These are phyloP conservation scores for Podospora sp. DNA, from an alignment of 495 filamentous ascomycete genomes.

Conservation along the genomic window DNA sequence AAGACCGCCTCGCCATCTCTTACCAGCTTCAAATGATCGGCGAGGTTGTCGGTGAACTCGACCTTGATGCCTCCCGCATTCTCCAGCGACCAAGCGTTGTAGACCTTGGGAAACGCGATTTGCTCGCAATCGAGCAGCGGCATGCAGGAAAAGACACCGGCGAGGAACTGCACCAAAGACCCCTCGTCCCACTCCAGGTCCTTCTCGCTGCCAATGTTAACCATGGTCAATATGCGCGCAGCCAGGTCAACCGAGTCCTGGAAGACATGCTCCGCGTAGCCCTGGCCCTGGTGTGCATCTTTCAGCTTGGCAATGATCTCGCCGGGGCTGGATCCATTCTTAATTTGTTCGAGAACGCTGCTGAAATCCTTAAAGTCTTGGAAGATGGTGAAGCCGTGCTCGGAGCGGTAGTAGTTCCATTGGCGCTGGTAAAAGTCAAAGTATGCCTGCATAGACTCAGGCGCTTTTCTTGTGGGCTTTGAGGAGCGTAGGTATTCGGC, in stretches of 20 bases:
- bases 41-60: slow-evolving; percentile 2
- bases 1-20: not conserved
- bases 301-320: not conserved
- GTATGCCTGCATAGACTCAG: not conserved
- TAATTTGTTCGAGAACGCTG: not conserved
- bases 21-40: not conserved
- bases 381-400: not conserved
- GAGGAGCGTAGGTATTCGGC: not conserved
- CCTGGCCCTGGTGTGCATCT: not conserved
- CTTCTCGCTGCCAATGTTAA: not conserved
- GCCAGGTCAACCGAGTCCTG: not conserved
- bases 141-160: not conserved
- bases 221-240: not conserved
- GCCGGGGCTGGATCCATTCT: not conserved
- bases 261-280: not conserved
- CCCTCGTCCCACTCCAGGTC: not conserved
- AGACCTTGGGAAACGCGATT: not conserved
- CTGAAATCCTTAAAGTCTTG: not conserved
- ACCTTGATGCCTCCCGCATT: not conserved
- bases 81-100: not conserved
- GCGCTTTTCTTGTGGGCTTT: not conserved
- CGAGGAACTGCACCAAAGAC: not conserved
- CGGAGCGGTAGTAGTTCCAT: not conserved
- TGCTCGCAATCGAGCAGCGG: not conserved
- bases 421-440: not conserved